Evolutionary conservation across 1,139 yeast species (phyloP).

Genomic region (Blastobotrys illinoisensis): DNA sequence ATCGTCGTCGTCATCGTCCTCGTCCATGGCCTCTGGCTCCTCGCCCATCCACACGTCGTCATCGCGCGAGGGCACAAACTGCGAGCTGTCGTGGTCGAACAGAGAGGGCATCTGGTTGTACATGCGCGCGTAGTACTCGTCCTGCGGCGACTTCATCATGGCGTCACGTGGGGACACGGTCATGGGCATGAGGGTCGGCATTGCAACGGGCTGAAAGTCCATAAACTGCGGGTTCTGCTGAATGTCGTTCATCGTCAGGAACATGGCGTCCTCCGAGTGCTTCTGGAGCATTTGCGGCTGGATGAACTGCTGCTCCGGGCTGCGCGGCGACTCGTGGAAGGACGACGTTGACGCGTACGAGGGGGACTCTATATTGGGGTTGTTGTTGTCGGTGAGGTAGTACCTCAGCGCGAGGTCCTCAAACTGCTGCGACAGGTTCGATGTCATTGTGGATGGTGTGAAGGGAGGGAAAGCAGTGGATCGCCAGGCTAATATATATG

Average conservation of each 20-base stretch:
- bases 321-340: neutral
- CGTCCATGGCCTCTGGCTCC: slow-evolving; percentile 23
- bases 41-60: slow-evolving; percentile 14
- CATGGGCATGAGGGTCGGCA: slow-evolving; percentile 6
- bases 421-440: neutral
- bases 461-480: neutral
- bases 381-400: neutral
- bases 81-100: slow-evolving; percentile 11
- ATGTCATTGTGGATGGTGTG: neutral
- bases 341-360: neutral
- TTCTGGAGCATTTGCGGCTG: neutral
- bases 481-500: neutral
- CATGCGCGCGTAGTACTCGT: slow-evolving; percentile 12
- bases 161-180: slow-evolving; percentile 21
- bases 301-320: neutral
- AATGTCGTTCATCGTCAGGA: neutral
- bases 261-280: neutral
- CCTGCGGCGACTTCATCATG: slow-evolving; percentile 19
- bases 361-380: neutral
- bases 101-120: slow-evolving; percentile 9
- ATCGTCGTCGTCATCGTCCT: slow-evolving; percentile 29
- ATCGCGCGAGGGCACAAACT: slow-evolving; percentile 6
- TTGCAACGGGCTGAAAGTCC: neutral
- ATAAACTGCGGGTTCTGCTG: neutral
- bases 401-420: neutral